Evolutionary conservation across 345 rosid genomes (phyloP).

Genomic region (Linum lewisii): DNA sequence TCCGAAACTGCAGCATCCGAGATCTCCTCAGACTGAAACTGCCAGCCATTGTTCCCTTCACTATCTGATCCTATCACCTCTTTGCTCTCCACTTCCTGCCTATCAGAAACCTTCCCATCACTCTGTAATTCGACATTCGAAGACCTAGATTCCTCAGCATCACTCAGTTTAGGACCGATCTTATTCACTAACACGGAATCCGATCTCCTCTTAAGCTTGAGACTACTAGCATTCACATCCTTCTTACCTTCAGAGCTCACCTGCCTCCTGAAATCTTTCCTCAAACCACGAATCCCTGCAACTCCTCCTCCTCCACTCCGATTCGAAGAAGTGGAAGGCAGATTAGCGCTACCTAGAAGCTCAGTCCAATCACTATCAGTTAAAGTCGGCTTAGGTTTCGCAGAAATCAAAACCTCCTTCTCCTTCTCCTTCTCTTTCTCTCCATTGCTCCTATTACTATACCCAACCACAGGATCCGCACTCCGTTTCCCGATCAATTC

Average conservation of each 20-base stretch:
- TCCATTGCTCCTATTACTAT: constrained; percentile 13
- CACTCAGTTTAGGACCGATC: constrained; percentile 39
- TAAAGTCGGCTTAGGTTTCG: constrained; percentile 34
- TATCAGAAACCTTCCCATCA: constrained; percentile 25
- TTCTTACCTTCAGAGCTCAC: constrained; percentile 41
- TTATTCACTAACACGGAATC: constrained; percentile 20
- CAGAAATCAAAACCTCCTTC: constrained; percentile 21
- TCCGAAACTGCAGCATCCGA: constrained; percentile 25
- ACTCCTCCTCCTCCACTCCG: constrained; percentile 26
- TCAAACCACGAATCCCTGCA: constrained; percentile 32
- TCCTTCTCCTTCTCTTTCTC: constrained; percentile 18
- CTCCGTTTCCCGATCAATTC: constrained; percentile 36
- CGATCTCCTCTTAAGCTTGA: constrained; percentile 22
- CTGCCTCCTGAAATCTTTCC: constrained; percentile 39
- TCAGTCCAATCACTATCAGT: constrained; percentile 91
- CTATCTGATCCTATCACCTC: constrained; percentile 12
- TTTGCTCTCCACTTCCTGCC: constrained; percentile 15
- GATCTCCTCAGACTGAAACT: constrained; percentile 16
- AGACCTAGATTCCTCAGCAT: constrained; percentile 42
- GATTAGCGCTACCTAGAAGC: constrained; percentile 44
- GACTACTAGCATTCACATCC: constrained; percentile 27
- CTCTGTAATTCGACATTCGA: constrained; percentile 33
- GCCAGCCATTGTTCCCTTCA: constrained; percentile 31
- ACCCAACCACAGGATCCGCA: constrained; percentile 25
- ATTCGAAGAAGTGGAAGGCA: constrained; percentile 20